Evolutionary conservation across 2,329 filamentous ascomycete genomes (phyloP), one percentile per base, ranked within the genome.

Genomic region (Colletotrichum chrysophilum): DNA sequence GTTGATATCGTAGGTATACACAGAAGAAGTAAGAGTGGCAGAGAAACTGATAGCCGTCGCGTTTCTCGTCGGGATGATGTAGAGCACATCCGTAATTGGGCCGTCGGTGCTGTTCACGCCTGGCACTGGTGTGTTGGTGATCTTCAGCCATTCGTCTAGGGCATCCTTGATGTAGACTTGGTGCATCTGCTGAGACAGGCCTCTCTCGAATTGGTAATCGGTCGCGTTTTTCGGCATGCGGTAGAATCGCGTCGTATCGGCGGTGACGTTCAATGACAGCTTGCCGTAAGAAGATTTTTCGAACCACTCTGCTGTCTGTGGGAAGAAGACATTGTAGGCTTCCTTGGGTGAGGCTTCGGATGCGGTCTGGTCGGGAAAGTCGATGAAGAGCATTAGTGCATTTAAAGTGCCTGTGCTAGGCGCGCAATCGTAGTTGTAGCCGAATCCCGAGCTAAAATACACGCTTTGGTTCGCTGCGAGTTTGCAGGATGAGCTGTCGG

Each of bases 381-480:
- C 84, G 68, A 85, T 79, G 72, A 85, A 85, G 36, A 86, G 78
- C 83, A 86, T 84, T 70, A 79, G 81, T 18, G 79, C 82, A 12
- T 70, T 77, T 3, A 84, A 76, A 0, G 79, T 80, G 10, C 84
- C 84, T 1, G 77, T 80, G 68, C 81, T 82, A 1, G 83, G 79
- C 3, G 82, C 81, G 70, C 83, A 85, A 70, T 83, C 78, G 12
- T 76, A 34, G 9, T 78, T 66, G 70, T 78, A 79, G 8, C 78
- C 79, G 74, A 84, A 84, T 0, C 83, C 83, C 4, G 77, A 64
- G 76, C 82, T 83, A 7, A 82, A 78, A 58, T 79, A 78, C 7
- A 81, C 79, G 62, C 75, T 69, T 24, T 77, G 72, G 24, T 76
- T 68, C 6, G 82, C 81, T 2, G 78, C 77, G 3, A 84, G 76